phyloP scores from a whole-genome alignment of 108 stramenopile species.

The Skeletonema marinoi region DNA sequence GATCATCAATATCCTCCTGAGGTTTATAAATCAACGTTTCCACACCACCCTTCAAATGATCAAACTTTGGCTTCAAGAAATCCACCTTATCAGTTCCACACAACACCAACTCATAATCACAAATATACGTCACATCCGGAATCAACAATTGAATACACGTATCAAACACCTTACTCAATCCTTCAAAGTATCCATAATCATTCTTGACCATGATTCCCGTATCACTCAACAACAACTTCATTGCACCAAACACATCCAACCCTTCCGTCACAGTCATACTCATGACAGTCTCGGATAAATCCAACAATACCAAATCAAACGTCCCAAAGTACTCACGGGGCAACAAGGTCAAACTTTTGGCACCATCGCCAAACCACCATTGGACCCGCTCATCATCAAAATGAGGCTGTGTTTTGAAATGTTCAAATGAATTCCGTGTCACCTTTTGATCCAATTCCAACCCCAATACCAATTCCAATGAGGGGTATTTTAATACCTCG shows the following conservation, averaged over 20 bases:
- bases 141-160: constrained; percentile 52
- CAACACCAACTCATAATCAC: constrained; percentile 74
- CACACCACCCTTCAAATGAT: constrained; percentile 32
- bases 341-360: constrained; percentile 77
- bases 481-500: constrained; percentile 80
- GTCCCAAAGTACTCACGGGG: constrained; percentile 82
- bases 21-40: constrained; percentile 36
- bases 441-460: constrained; percentile 86
- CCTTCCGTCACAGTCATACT: constrained; percentile 69
- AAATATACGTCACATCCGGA: constrained; percentile 62
- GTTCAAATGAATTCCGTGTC: constrained; percentile 65
- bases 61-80: constrained; percentile 58
- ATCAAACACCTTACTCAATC: constrained; percentile 66
- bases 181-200: constrained; percentile 67
- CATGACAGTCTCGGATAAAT: constrained; percentile 82
- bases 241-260: constrained; percentile 74
- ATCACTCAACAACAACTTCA: constrained; percentile 73
- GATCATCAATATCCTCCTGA: constrained; percentile 53
- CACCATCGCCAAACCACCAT: constrained; percentile 93
- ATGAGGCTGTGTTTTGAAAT: constrained; percentile 77
- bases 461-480: constrained; percentile 78
- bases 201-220: constrained; percentile 86
- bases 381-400: constrained; percentile 81
- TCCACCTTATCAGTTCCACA: constrained; percentile 71
- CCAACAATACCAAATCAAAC: constrained; percentile 88